Percentiles rank a stretch among this genome's conserved stretches.
Conservation (phyloP, 2,329 filamentous ascomycete genomes). For the Diaporthe capsici region DNA sequence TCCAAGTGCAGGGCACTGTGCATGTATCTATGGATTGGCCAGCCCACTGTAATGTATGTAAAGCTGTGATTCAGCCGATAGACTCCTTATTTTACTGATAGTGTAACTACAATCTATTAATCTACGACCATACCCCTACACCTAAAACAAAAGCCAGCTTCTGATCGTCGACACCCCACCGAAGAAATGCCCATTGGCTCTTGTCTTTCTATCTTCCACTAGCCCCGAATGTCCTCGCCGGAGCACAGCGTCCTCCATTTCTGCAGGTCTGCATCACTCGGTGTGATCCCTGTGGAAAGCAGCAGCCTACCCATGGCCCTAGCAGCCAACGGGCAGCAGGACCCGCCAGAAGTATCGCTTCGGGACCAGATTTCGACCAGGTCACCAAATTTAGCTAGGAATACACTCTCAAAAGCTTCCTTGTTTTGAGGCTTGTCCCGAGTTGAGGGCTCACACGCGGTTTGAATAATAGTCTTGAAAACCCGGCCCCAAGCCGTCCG, state of each 20-base stretch:
- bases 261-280: not conserved
- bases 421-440: not conserved
- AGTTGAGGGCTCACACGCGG: not conserved
- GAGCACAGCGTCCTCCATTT: not conserved
- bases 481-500: not conserved
- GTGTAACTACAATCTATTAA: too few species aligned
- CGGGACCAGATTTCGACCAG: not conserved
- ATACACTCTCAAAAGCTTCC: not conserved
- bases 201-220: too few species aligned
- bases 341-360: too few species aligned
- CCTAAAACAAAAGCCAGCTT: too few species aligned
- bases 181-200: not conserved
- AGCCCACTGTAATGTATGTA: too few species aligned
- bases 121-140: too few species aligned
- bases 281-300: not conserved
- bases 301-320: not conserved
- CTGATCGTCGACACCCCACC: too few species aligned
- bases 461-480: not conserved
- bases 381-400: rapidly evolving
- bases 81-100: too few species aligned
- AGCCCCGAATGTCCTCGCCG: not conserved
- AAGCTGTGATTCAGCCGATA: too few species aligned
- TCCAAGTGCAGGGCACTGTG: too few species aligned
- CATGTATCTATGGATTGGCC: too few species aligned
- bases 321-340: not conserved